Percentiles rank a stretch among this genome's conserved stretches.
Evolutionary conservation across 2,329 filamentous ascomycete genomes (phyloP).

Genomic region (Nannizzia gypsea): DNA sequence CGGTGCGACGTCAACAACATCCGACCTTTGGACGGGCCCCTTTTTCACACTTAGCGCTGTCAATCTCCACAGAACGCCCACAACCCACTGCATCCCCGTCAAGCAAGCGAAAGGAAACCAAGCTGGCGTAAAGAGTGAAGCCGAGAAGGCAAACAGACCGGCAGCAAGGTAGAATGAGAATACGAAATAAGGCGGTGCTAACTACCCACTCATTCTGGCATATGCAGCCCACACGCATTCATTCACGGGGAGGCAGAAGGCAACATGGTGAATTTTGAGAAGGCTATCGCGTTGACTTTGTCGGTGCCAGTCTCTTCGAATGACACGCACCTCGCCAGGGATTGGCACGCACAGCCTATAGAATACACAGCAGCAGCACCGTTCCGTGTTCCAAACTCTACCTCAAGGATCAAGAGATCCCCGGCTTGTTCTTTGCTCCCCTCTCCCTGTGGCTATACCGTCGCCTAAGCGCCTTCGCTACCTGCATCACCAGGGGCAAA

Average conservation of each 20-base stretch:
- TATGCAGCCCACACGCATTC: background rate
- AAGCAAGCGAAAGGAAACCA: background rate
- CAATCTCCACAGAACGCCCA: background rate
- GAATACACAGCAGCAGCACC: background rate
- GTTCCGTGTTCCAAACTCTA: slow-evolving; percentile 1
- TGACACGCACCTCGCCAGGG: background rate
- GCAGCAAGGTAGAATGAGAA: background rate
- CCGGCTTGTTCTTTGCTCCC: background rate
- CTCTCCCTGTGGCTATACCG: background rate
- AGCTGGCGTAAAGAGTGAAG: background rate
- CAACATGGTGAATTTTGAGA: background rate
- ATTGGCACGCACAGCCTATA: background rate
- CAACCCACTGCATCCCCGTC: background rate
- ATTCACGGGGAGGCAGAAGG: background rate
- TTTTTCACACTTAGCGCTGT: background rate
- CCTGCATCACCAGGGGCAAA: background rate
- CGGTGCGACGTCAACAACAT: background rate
- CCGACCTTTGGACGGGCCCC: background rate
- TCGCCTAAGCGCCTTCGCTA: background rate
- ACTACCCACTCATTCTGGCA: background rate
- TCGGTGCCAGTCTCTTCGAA: background rate
- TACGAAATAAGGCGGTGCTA: background rate
- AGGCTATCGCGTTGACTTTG: background rate
- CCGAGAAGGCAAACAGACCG: background rate
- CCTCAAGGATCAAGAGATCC: background rate